Conservation (phyloP, 495 filamentous ascomycete genomes). For the Penicillium steckii region DNA sequence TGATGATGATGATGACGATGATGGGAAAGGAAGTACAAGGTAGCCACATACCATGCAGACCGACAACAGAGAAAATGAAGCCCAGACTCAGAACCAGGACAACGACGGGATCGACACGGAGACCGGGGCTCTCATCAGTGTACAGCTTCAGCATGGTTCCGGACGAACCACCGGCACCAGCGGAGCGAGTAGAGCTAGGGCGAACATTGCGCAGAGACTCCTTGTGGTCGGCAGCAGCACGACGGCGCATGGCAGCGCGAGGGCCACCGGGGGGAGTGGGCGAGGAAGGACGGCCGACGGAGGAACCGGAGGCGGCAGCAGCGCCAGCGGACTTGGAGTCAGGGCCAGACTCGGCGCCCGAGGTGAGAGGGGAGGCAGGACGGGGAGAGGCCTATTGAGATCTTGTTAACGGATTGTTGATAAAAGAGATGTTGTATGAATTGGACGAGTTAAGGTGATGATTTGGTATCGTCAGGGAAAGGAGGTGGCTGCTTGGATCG, state of each 20-base stretch:
- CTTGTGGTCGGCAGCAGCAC: constrained; percentile 92
- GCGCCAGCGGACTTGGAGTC: constrained; percentile 67
- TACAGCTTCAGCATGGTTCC: constrained; percentile 99
- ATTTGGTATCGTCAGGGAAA: constrained; percentile 10
- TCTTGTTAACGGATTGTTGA: neutral
- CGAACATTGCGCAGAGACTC: constrained; percentile 89
- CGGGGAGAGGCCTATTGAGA: constrained; percentile 41
- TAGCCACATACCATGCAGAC: constrained; percentile 77
- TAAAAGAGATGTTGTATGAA: constrained; percentile 2
- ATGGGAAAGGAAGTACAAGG: too few relatives aligned
- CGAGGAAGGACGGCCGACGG: constrained; percentile 74
- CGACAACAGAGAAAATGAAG: constrained; percentile 98
- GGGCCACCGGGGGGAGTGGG: constrained; percentile 91
- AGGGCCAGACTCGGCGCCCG: constrained; percentile 48
- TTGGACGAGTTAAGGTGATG: neutral
- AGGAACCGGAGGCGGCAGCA: constrained; percentile 58
- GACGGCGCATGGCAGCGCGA: constrained; percentile 88
- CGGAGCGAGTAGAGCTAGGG: constrained; percentile 85
- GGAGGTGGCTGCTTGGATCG: constrained; percentile 1
- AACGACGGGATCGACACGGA: constrained; percentile 96
- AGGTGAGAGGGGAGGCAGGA: constrained; percentile 49
- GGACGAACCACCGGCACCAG: constrained; percentile 91
- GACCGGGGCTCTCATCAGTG: constrained; percentile 93
- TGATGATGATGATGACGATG: too few relatives aligned
- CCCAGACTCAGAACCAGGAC: constrained; percentile 91